Base-by-base conservation (phyloP, 176 grass and related monocot genomes). In the Triticum aestivum region DNA sequence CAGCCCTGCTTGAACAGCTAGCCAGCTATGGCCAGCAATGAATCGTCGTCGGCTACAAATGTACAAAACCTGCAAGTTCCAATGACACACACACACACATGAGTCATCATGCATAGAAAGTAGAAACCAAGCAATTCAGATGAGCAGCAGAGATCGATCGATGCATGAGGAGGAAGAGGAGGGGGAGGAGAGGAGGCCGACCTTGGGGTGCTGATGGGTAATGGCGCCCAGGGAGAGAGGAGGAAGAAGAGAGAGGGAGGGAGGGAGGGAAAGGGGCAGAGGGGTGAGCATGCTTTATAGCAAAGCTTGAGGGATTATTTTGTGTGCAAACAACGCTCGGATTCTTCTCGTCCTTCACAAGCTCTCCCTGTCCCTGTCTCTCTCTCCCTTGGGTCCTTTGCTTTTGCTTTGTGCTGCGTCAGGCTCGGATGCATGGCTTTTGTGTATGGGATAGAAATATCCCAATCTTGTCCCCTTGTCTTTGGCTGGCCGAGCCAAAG, bases 391-490 rank as follows among this genome's bases (percentile, higher is more conserved):
- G 35, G 26, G 51, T 54, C 51, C 78, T 85, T 81, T 77, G 81
- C 88, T 91, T 92, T 92, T 92, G 72, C 91, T 94, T 91, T 85
- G 77, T 84, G 70, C 87, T 86, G 70, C 86, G 77, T 86, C 68
- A 79, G 63, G 21, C 49, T 17, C 49, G 49, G 51, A 54, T 11
- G 42, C 42, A 44, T 82, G 21, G 85, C 90, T 94, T 94, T 94
- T 90, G 88, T 77, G 64, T 63, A 27, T 88, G 90, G 81, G 83
- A 61, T 87, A 85, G 81, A 86, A 89, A 93, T 91, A 92, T 93
- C 88, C 87, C 84, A 85, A 91, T 90, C 93, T 90, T 91, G 89
- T 83, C 11, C 83, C 79, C 87, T 95, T 89, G 95, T 92, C 91
- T 97, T 89, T 93, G 92, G 79, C 81, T 61, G 73, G 68, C 73